Evolutionary conservation across 2,329 filamentous ascomycete species (phyloP).

Genomic region (Leptographium lundbergii): DNA sequence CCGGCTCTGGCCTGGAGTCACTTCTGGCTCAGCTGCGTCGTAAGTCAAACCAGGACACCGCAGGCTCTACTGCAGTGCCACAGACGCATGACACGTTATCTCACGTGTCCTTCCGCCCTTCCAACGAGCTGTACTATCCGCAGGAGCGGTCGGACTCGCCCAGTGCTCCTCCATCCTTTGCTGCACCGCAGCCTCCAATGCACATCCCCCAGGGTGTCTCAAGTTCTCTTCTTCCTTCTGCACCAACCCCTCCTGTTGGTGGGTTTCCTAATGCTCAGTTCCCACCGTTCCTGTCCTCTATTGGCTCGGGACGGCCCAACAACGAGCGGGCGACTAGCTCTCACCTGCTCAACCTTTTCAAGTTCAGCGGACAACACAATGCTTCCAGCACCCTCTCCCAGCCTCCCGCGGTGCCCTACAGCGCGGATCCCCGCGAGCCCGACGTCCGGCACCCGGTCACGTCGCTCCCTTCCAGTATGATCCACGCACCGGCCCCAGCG

Average conservation of each 20-base stretch:
- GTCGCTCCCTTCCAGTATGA: constrained; percentile 21
- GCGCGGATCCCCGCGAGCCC: constrained; percentile 17
- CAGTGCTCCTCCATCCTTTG: constrained; percentile 10
- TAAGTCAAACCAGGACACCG: constrained; percentile 17
- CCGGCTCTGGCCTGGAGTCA: constrained; percentile 23
- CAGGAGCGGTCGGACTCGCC: constrained; percentile 17
- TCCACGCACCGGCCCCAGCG: constrained; percentile 45
- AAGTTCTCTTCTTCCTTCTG: constrained; percentile 23
- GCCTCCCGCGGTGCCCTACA: not conserved
- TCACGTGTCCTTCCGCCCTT: constrained; percentile 11
- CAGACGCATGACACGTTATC: constrained; percentile 19
- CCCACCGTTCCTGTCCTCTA: constrained; percentile 30
- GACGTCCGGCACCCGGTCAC: constrained; percentile 16
- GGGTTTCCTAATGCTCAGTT: constrained; percentile 27
- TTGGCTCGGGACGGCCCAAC: constrained; percentile 29
- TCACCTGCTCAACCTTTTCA: constrained; percentile 45
- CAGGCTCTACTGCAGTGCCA: constrained; percentile 10
- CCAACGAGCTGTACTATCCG: constrained; percentile 17
- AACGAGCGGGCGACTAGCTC: constrained; percentile 10
- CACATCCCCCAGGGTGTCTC: constrained; percentile 2
- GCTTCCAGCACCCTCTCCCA: not conserved
- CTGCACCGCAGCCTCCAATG: constrained; percentile 10
- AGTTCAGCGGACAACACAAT: constrained; percentile 34
- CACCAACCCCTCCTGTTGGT: constrained; percentile 31
- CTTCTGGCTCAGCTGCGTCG: constrained; percentile 28